Base-by-base conservation (phyloP, 139 green algal genomes). In the Chlorella vulgaris region DNA sequence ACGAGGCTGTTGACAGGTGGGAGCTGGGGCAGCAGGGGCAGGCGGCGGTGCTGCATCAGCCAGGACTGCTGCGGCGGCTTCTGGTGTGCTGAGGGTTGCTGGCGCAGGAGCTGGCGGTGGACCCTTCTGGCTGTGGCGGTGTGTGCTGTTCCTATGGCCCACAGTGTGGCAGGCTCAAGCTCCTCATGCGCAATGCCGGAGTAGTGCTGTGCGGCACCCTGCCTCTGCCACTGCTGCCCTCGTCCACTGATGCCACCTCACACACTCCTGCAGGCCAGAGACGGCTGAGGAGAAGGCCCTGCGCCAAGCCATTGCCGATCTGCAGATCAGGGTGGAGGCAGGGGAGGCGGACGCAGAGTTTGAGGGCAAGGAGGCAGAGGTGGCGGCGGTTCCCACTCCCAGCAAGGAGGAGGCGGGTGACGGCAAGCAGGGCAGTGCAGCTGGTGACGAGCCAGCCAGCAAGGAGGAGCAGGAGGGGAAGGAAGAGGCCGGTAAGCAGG, bases 231-330 rank as follows among this genome's bases (percentile, higher is more conserved):
- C n/a, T n/a, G n/a, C n/a, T n/a, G n/a, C n/a, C n/a, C n/a, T n/a
- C n/a, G n/a, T n/a, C n/a, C n/a, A n/a, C n/a, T n/a, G n/a, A n/a
- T n/a, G n/a, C n/a, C n/a, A n/a, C n/a, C n/a, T n/a, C n/a, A n/a
- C n/a, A n/a, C n/a, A n/a, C n/a, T n/a, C n/a, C n/a, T 77, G n/a
- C 88, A 92, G 90, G 81, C 84, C 91, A 7, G 80, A 90, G 38
- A 91, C 82, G 0, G 73, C 83, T 13, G 91, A 91, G 58, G 91
- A 94, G 86, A 83, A 82, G 71, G 75, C 71, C 29, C 79, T 93
- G 55, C 65, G 86, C 42, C 69, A 74, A 19, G 83, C 91, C 55
- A 85, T 94, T 13, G 83, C 87, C 67, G 81, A 79, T 60, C 84
- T 93, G 63, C 92, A 93, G 74, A 51, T 73, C 21, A 50, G 80